Base-by-base conservation (phyloP, 1,284 basidiomycete genomes). In the Cryptococcus sp. region DNA sequence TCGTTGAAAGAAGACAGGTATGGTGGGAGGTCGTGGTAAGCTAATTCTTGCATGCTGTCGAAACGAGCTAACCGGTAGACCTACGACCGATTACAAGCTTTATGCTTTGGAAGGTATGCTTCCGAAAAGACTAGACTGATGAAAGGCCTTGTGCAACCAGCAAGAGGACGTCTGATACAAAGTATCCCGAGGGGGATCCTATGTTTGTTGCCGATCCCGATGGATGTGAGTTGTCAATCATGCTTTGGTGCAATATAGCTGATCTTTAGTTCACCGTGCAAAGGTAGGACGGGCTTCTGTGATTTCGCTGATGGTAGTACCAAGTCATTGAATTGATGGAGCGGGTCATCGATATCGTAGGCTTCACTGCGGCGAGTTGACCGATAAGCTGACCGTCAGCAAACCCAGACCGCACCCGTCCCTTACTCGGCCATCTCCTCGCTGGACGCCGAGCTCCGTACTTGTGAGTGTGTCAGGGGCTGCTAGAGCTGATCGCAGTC, bases 1-100 rank as follows among this genome's bases (percentile, higher is more conserved):
- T 69, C 1, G 66, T 68, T 32, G 70, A 73, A 43, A 55, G 74
- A 11, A 59, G 74, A 9, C 63, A 68, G 48, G 67, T 74, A 5
- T 74, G 69, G 62, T 76, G 72, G 72, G 74, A 76, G 57, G 52
- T 74, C 21, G 60, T 74, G 24, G 64, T 65, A 34, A 50, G 63
- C 54, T 10, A 22, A n/a, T 21, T 14, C 4, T 18, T 37, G 16
- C 31, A 31, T 3, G n/a, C 9, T 13, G 19, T 5, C 23, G 28
- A 3, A 39, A 46, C 11, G 19, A 41, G 32, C 51, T 52, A 24
- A 50, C 46, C 28, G 39, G 14, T 32, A 64, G 63, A 67, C 69
- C 3, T 69, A 73, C 39, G 72, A 73, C 49, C 62, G 74, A 21
- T 57, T 76, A 4, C 72, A 74, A 59, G 62, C 70, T 7, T 56